Evolutionary conservation across 495 filamentous ascomycete species (phyloP), one percentile per base, ranked within the genome.

Genomic region (Lichenothelia convexa): DNA sequence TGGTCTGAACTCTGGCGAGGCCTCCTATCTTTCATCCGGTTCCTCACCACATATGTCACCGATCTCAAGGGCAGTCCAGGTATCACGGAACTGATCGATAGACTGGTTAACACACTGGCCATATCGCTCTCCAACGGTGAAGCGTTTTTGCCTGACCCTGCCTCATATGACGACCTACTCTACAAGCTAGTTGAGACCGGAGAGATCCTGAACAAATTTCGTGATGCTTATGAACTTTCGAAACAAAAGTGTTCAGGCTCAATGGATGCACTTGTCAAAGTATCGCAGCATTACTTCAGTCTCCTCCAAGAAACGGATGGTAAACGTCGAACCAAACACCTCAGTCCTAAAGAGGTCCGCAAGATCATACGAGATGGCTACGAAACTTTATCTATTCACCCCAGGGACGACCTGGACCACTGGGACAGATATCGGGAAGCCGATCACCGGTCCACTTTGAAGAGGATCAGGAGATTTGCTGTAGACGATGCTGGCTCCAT

Each of bases 181-280:
- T 97, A 97, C 64, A 97, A 97, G 58, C 66, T 97, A 11, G 82
- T 95, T 32, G 89, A 97, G 56, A 79, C 72, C 12, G 84, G 85
- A 2, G 82, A 93, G 32, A 68, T 83, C 22, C 65, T 97, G 24
- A 59, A 68, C 18, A 84, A 82, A 56, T 93, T 94, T 57, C 70
- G 83, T 16, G 75, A 80, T 45, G 74, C 66, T 2, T 94, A 85
- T 56, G 46, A 53, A 4, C 50, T 80, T 26, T 53, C 52, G 5
- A 63, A 62, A 30, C 53, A 59, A 19, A 67, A 63, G 15, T 73
- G 70, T 32, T 42, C 52, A 8, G 55, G 59, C 41, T 76, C 78
- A 0, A 89, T 95, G 45, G 76, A 80, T 5, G 87, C 75, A 12
- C 65, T 97, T 26, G 75, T 93, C 31, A 73, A 67, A 26, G 84